Base-by-base conservation (phyloP, 257 asterid species). In the Craterostigma plantagineum region DNA sequence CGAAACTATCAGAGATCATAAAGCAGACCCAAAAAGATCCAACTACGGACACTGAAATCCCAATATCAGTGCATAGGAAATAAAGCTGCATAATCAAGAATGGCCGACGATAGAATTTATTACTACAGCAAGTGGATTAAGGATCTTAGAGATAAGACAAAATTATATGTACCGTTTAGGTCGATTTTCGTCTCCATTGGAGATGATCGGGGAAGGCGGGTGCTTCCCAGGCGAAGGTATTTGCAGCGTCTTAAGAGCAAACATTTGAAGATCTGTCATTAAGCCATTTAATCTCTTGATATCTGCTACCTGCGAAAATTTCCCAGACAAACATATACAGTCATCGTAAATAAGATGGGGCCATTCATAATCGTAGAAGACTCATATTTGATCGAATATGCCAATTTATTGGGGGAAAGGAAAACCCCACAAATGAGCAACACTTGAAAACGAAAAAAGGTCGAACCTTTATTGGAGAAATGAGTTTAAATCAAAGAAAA, bases 181-280 rank as follows among this genome's bases (percentile, higher is more conserved):
- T 36, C 69, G 72, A 35, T 60, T 43, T 44, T 59, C 64, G 12
- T 46, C 60, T 41, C 68, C 79, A 52, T 65, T 76, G 43, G 78
- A 38, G 54, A 66, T 34, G 63, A 38, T 23, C n/a, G 91, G 73
- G 7, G 94, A 81, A 33, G 91, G 94, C 7, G 83, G 91, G 63
- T 81, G 92, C 65, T 92, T 65, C 54, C 96, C 94, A 0, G 92
- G 96, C 56, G 66, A 57, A 0, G 96, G 96, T 57, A 86, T 86
- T 43, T 67, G 73, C 51, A 86, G 75, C 6, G 87, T 73, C 64
- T 72, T 86, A 9, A 75, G 72, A 52, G 91, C 96, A 75, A 81
- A 86, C 94, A 81, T 86, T 67, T 86, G 94, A 48, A 75, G 77
- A 68, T 86, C 92, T 4, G 92, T 72, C 40, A 71, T 81, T 69